Percentiles rank a stretch among this genome's conserved stretches.
These are phyloP conservation scores for Russula foetens DNA, from an alignment of 768 basidiomycete genomes.

Conservation along the genomic window DNA sequence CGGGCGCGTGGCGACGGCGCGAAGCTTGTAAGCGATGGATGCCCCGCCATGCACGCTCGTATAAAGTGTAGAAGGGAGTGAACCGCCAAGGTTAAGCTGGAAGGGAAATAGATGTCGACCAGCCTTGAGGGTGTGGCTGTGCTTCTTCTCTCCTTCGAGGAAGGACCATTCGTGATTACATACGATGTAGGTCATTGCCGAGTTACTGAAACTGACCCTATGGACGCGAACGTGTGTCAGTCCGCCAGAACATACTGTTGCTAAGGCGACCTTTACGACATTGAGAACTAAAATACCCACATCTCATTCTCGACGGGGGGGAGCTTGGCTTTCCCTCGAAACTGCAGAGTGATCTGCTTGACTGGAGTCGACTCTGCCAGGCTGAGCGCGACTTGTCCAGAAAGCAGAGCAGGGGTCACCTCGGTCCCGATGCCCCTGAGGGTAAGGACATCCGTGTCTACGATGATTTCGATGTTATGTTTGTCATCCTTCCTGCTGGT, in stretches of 20 bases:
- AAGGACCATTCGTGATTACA: conserved; percentile 90
- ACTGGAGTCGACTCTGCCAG: conserved; percentile 77
- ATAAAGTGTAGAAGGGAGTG: conserved; percentile 69
- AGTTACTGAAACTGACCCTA: conserved; percentile 38
- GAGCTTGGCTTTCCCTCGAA: conserved; percentile 74
- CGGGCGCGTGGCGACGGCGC: conserved; percentile 73
- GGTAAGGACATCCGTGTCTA: conserved; percentile 60
- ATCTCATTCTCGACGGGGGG: conserved; percentile 50
- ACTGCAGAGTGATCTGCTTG: conserved; percentile 77
- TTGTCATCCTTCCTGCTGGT: conserved; percentile 41
- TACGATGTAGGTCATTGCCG: conserved; percentile 49
- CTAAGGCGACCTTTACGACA: neutral
- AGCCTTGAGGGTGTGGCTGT: conserved; percentile 88
- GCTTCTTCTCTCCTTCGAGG: conserved; percentile 72
- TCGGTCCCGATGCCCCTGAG: conserved; percentile 78
- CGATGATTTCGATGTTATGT: conserved; percentile 62
- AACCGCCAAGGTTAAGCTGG: conserved; percentile 76
- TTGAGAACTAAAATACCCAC: conserved; percentile 34
- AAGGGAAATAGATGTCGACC: conserved; percentile 93
- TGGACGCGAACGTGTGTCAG: no score
- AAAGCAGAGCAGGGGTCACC: conserved; percentile 72
- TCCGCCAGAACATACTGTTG: no score
- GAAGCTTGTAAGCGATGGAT: conserved; percentile 79
- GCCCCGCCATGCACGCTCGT: conserved; percentile 51
- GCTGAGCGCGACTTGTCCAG: conserved; percentile 73